Percentiles rank a stretch among this genome's conserved stretches.
These are phyloP conservation scores for Plectranthus barbatus DNA, from an alignment of 257 asterid species.

Conservation along the genomic window DNA sequence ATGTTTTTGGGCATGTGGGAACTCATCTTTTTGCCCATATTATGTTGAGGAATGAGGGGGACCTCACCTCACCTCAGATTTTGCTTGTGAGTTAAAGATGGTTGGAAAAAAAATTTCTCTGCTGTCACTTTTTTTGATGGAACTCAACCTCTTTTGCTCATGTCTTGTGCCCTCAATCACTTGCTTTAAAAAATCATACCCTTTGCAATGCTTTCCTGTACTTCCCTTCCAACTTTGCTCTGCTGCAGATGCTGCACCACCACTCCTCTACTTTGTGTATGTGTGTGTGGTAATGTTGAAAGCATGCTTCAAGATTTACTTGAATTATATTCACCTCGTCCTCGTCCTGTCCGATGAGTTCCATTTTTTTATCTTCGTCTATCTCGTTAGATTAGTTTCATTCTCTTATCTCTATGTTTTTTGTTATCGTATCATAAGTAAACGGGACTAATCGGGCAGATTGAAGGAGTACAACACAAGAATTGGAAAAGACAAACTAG, in stretches of 20 bases:
- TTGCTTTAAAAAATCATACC: neutral
- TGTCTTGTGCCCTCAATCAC: neutral
- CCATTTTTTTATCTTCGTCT: too few relatives aligned
- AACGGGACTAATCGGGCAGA: too few relatives aligned
- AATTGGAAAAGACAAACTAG: too few relatives aligned
- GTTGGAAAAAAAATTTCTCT: conserved; percentile 3
- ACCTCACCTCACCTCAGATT: neutral
- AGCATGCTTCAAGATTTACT: too few relatives aligned
- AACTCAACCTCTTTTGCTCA: neutral
- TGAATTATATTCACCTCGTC: too few relatives aligned
- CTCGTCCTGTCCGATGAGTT: too few relatives aligned
- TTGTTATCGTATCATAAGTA: too few relatives aligned
- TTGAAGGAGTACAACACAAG: too few relatives aligned
- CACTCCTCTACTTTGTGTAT: neutral
- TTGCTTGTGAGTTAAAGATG: neutral
- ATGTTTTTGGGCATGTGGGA: conserved; percentile 24
- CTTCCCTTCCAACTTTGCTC: neutral
- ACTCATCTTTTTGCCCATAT: neutral
- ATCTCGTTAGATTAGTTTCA: too few relatives aligned
- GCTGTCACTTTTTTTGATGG: neutral
- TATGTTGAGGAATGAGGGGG: conserved; percentile 5
- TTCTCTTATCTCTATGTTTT: too few relatives aligned
- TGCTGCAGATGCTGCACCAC: neutral
- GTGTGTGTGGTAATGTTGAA: neutral
- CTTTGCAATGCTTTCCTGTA: neutral